Percentiles rank a stretch among this genome's conserved stretches.
These are phyloP conservation scores for Geranium incanum DNA, from an alignment of 441 rosid species.

Conservation along the genomic window DNA sequence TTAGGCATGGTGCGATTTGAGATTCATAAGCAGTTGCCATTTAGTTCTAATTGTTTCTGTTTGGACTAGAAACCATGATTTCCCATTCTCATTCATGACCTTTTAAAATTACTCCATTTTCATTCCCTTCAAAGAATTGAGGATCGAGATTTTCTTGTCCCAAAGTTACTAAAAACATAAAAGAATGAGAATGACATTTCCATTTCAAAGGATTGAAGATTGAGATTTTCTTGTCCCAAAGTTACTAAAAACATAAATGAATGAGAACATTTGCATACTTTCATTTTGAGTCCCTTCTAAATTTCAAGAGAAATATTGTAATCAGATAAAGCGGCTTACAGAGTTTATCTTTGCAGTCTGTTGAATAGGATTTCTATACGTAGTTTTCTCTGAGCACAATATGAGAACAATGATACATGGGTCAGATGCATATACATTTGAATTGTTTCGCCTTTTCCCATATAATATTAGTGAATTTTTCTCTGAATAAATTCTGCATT, in stretches of 20 bases:
- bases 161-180: too few species aligned
- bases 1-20: too few species aligned
- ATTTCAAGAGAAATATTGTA: not conserved
- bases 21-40: too few species aligned
- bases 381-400: not conserved
- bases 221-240: too few species aligned
- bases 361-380: not conserved
- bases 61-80: too few species aligned
- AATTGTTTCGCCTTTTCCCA: not conserved
- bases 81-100: too few species aligned
- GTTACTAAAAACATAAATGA: not conserved
- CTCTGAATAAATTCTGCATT: slow-evolving; percentile 2
- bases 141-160: not conserved
- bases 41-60: too few species aligned
- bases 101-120: too few species aligned
- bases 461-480: not conserved
- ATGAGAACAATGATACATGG: slow-evolving; percentile 2
- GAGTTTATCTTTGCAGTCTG: not conserved
- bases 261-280: not conserved
- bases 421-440: not conserved
- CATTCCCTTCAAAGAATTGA: not conserved
- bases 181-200: too few species aligned
- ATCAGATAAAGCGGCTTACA: not conserved
- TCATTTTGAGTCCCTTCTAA: not conserved
- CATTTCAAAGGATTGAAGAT: too few species aligned